phyloP scores from a whole-genome alignment of 208 protist species.

The Strigomonas galati region DNA sequence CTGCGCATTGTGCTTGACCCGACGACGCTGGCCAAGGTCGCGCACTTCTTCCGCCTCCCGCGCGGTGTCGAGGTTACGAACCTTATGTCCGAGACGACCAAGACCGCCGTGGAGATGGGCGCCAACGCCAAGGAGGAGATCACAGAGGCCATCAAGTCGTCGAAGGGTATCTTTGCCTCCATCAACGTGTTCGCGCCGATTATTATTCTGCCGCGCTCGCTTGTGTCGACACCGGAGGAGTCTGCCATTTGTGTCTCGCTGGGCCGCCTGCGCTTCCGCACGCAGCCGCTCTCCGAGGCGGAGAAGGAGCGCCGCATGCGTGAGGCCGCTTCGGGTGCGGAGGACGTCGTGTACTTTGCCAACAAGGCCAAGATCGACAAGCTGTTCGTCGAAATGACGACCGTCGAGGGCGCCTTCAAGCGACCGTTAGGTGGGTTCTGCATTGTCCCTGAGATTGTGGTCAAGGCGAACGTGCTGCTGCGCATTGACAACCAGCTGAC shows the following conservation, averaged over 20 bases:
- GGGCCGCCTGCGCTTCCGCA: slow-evolving; percentile 61
- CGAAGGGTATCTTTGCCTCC: slow-evolving; percentile 61
- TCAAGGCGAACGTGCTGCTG: slow-evolving; percentile 68
- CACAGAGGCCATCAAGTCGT: slow-evolving; percentile 45
- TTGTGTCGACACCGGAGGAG: slow-evolving; percentile 34
- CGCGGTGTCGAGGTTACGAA: slow-evolving; percentile 50
- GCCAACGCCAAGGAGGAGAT: slow-evolving; percentile 62
- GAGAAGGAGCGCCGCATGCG: slow-evolving; percentile 46
- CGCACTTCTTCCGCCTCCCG: slow-evolving; percentile 65
- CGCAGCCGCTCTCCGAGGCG: slow-evolving; percentile 53
- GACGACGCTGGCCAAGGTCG: slow-evolving; percentile 44
- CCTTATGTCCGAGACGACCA: slow-evolving; percentile 38
- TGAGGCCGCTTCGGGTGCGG: slow-evolving; percentile 21
- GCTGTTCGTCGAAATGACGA: slow-evolving; percentile 79
- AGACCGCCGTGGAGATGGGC: slow-evolving; percentile 48
- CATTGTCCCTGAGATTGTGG: slow-evolving; percentile 66
- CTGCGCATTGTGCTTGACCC: slow-evolving; percentile 75
- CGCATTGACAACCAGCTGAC: slow-evolving; percentile 46
- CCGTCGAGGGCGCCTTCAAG: slow-evolving; percentile 51
- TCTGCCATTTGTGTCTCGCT: slow-evolving; percentile 65
- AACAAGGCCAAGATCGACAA: slow-evolving; percentile 64
- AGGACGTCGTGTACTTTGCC: slow-evolving; percentile 70
- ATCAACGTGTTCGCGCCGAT: slow-evolving; percentile 75
- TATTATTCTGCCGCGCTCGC: slow-evolving; percentile 61
- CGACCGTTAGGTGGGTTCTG: slow-evolving; percentile 61